Conservation (phyloP, 768 basidiomycete species). For the Gloeostereum incarnatum region DNA sequence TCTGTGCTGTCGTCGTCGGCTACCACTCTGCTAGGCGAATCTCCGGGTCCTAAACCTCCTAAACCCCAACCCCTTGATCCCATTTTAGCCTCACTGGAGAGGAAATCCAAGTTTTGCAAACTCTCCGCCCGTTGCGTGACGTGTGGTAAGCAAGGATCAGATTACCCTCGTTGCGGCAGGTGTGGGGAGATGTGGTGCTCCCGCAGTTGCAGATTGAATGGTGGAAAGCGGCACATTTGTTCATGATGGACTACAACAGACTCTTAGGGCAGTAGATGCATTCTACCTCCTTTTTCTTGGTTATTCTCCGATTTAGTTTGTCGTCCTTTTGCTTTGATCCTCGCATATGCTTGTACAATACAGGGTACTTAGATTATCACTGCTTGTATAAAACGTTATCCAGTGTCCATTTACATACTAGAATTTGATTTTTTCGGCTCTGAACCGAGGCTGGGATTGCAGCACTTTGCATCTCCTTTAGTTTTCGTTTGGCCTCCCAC, state of each 20-base stretch:
- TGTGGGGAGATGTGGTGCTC: conserved; percentile 60
- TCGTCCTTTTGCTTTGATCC: not conserved
- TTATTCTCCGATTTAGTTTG: not conserved
- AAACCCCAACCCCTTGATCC: conserved; percentile 25
- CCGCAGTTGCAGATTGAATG: conserved; percentile 44
- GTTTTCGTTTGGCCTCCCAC: conserved; percentile 88
- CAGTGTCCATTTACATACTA: too few relatives aligned
- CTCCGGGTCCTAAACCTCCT: conserved; percentile 4
- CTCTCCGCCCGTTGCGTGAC: conserved; percentile 33
- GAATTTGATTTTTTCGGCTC: conserved; percentile 83
- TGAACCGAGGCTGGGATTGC: conserved; percentile 49
- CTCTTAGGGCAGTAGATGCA: not conserved
- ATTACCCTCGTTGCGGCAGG: conserved; percentile 54
- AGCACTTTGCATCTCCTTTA: conserved; percentile 62
- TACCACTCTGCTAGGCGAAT: conserved; percentile 7
- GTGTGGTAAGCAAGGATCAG: conserved; percentile 41
- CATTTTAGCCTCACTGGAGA: conserved; percentile 41
- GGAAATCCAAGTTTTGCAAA: conserved; percentile 38
- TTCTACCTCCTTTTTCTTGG: not conserved
- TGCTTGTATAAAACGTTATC: too few relatives aligned
- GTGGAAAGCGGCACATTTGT: conserved; percentile 45
- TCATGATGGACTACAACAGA: not conserved
- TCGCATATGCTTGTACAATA: not conserved
- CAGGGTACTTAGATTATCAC: too few relatives aligned
- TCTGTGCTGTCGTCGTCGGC: conserved; percentile 12